Base-by-base conservation (phyloP, 768 basidiomycete genomes). In the Podaxis pistillaris region DNA sequence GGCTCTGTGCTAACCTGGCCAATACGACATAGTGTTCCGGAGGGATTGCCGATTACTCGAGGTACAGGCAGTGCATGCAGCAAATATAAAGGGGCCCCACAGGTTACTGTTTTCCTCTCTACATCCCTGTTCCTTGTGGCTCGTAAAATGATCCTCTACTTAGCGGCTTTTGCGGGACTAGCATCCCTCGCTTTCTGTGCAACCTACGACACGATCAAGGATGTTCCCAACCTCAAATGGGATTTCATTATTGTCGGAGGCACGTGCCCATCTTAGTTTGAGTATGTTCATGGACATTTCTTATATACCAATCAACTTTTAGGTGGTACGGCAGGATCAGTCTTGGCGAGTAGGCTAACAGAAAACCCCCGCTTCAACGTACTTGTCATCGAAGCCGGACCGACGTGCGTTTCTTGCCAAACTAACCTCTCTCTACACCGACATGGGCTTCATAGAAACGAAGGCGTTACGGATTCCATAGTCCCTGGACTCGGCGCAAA, bases 271-370 rank as follows among this genome's bases (percentile, higher is more conserved):
- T 67, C 66, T 33, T 30, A 54, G 40, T 6, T 36, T 40, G 53
- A 30, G 3, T 13, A 30, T 24, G 19, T 44, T 36, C 17, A 8
- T 15, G 37, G 3, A 9, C n/a, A 8, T 46, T 19, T 7, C 12
- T 11, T 50, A 9, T 50, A 6, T 50, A 33, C 17, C 22, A 17
- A 11, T 24, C 8, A 53, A 40, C 30, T 44, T 17, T 26, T 47
- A 72, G 71, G 69, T 33, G 72, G 72, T 24, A 73, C 71, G 0
- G 72, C 73, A 22, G 75, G 75, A 6, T 67, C 64, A 15, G 73
- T 74, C 12, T 37, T 66, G 26, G 74, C 73, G 11, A 75, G 68
- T 55, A 65, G 75, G 9, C 65, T 76, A 24, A 67, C 75, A n/a
- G 66, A 67, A 36, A 58, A 59, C 19, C 33, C 61, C 7, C 6